Evolutionary conservation across 1,139 yeast genomes (phyloP), one percentile per base, ranked within the genome.

Genomic region (Petasospora fabianii): DNA sequence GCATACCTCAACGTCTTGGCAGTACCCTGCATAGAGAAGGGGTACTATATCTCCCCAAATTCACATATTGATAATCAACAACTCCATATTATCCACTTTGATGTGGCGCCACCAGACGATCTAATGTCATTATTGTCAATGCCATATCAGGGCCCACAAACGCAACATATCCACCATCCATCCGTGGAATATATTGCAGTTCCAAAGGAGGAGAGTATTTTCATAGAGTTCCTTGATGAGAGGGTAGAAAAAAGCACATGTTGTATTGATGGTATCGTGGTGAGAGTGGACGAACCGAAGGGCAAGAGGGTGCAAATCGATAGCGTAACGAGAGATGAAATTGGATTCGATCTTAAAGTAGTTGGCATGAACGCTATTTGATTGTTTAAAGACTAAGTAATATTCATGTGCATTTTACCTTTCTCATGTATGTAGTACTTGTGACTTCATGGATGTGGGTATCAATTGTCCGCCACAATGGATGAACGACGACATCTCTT

Each of bases 11-110:
- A 82, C 15, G 59, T 84, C 14, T 73, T 90, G 0, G 72, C 84
- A 1, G 71, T 84, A 3, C 68, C 77, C 18, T 67, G 69, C 38
- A 74, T 87, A 39, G 97, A 88, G 58, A 73, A 77, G 3, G 70
- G 70, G 0, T 88, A 86, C 56, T 65, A 63, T 30, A 84, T 90
- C 14, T 86, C 94, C 37, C 97, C 97, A 0, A 43, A 59, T 2
- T 84, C 95, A 1, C 55, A 69, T 30, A 68, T 83, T 3, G 61
- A 71, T 2, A 64, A 72, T n/a, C 58, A 68, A 13, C 63, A 66
- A 29, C 61, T 86, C 8, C 78, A 78, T 54, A 46, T 81, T 32
- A 62, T 88, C 1, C 69, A 75, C 4, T 75, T 85, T 46, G 69
- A 66, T 0, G 62, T 75, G 18, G 57, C 71, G 9, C 41, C 54